phyloP scores from a whole-genome alignment of 1,284 basidiomycete species.

The Fomitopsis betulina region DNA sequence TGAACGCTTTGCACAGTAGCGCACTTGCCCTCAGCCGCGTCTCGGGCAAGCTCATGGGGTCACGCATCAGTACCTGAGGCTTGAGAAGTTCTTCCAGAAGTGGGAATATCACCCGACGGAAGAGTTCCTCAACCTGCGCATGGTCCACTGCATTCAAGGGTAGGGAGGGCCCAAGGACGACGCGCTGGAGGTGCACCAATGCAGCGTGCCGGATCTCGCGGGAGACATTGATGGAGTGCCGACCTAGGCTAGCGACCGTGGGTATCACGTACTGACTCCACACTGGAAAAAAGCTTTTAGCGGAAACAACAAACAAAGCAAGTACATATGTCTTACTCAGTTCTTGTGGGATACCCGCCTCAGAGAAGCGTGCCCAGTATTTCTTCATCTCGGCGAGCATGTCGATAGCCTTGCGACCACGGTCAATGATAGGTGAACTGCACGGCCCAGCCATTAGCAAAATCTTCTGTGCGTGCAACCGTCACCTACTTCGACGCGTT shows the following conservation, averaged over 20 bases:
- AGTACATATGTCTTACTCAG: conserved; percentile 39
- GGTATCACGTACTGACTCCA: conserved; percentile 85
- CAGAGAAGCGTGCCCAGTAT: conserved; percentile 53
- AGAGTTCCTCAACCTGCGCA: conserved; percentile 74
- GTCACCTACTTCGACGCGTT: conserved; percentile 47
- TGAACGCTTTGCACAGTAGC: conserved; percentile 91
- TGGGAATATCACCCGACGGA: conserved; percentile 89
- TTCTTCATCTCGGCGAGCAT: conserved; percentile 72
- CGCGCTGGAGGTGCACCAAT: conserved; percentile 82
- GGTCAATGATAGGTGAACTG: conserved; percentile 73
- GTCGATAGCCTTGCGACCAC: conserved; percentile 82
- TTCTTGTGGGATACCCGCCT: conserved; percentile 37
- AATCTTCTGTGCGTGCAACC: not conserved
- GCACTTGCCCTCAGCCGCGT: conserved; percentile 85
- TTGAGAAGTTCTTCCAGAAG: conserved; percentile 90
- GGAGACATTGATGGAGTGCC: conserved; percentile 84
- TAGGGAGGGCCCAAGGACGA: conserved; percentile 79
- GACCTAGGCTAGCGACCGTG: conserved; percentile 71
- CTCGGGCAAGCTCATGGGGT: conserved; percentile 87
- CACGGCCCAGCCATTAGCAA: not conserved
- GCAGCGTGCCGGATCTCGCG: conserved; percentile 85
- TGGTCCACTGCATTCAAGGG: conserved; percentile 53
- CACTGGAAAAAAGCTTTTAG: conserved; percentile 37
- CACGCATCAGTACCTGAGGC: conserved; percentile 75
- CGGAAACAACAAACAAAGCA: conserved; percentile 6